Percentiles rank a stretch among this genome's conserved stretches.
Evolutionary conservation across 2,329 filamentous ascomycete genomes (phyloP).

Genomic region (Hymenoscyphus occultus): DNA sequence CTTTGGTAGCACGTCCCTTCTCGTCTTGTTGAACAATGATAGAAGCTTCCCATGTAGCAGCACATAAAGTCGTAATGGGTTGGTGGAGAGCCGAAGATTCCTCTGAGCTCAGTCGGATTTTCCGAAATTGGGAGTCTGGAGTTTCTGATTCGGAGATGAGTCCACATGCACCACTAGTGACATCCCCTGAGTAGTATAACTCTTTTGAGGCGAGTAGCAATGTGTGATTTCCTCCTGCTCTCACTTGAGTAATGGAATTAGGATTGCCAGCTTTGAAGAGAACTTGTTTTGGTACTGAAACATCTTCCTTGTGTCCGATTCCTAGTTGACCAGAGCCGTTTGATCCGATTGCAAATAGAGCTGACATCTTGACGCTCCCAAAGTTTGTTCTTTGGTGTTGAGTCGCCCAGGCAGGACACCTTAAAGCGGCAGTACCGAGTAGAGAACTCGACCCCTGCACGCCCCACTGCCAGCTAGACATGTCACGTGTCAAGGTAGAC

Average conservation of each 20-base stretch:
- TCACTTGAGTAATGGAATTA: constrained; percentile 36
- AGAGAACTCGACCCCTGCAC: too few species aligned
- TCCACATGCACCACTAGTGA: constrained; percentile 53
- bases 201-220: constrained; percentile 63
- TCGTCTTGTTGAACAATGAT: constrained; percentile 54
- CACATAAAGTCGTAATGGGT: constrained; percentile 43
- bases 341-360: constrained; percentile 68
- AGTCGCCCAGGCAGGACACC: neutral
- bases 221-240: constrained; percentile 83
- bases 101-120: constrained; percentile 23
- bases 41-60: constrained; percentile 78
- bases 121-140: constrained; percentile 22
- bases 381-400: neutral
- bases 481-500: neutral
- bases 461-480: neutral
- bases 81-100: constrained; percentile 31
- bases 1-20: constrained; percentile 42
- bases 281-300: constrained; percentile 62
- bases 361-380: constrained; percentile 41
- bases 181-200: constrained; percentile 65
- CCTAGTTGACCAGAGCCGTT: constrained; percentile 76
- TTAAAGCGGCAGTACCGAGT: neutral
- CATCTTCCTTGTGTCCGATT: constrained; percentile 67
- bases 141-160: constrained; percentile 14
- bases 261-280: constrained; percentile 47